phyloP scores from a whole-genome alignment of 495 filamentous ascomycete species.

The Cudoniella acicularis region DNA sequence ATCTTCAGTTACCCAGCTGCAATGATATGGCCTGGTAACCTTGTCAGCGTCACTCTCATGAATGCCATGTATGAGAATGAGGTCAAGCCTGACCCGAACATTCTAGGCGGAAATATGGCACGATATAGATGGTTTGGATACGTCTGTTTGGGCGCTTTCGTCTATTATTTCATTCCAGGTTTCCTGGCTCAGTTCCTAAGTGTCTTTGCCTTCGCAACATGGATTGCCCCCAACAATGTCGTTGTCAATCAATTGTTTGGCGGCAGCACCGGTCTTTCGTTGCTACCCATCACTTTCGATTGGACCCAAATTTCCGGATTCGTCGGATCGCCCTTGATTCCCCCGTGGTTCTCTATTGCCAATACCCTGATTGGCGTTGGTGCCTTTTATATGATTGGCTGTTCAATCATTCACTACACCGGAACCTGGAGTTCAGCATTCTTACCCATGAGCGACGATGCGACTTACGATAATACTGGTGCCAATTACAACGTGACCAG shows the following conservation, averaged over 20 bases:
- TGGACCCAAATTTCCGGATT: conserved; percentile 46
- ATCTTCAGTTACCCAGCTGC: conserved; percentile 47
- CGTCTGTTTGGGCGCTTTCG: conserved; percentile 52
- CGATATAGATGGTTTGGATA: conserved; percentile 64
- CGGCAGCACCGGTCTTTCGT: conserved; percentile 55
- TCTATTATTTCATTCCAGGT: conserved; percentile 55
- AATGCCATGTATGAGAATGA: conserved; percentile 67
- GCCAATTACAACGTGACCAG: conserved; percentile 49
- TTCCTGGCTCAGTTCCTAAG: conserved; percentile 55
- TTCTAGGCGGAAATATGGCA: conserved; percentile 59
- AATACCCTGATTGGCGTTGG: conserved; percentile 62
- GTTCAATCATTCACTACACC: conserved; percentile 55
- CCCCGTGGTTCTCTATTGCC: conserved; percentile 54
- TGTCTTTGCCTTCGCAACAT: conserved; percentile 59
- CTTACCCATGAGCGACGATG: conserved; percentile 56
- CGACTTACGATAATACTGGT: conserved; percentile 61
- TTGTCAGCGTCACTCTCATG: conserved; percentile 64
- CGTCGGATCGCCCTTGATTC: conserved; percentile 49
- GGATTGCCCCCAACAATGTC: conserved; percentile 57
- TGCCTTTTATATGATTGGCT: conserved; percentile 44
- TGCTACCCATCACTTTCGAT: conserved; percentile 46
- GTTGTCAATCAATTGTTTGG: conserved; percentile 71
- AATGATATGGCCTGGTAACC: conserved; percentile 71
- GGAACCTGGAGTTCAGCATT: conserved; percentile 62
- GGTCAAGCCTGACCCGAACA: conserved; percentile 47